Conservation (phyloP, 106 monocot species). For the Hemerocallis citrina region DNA sequence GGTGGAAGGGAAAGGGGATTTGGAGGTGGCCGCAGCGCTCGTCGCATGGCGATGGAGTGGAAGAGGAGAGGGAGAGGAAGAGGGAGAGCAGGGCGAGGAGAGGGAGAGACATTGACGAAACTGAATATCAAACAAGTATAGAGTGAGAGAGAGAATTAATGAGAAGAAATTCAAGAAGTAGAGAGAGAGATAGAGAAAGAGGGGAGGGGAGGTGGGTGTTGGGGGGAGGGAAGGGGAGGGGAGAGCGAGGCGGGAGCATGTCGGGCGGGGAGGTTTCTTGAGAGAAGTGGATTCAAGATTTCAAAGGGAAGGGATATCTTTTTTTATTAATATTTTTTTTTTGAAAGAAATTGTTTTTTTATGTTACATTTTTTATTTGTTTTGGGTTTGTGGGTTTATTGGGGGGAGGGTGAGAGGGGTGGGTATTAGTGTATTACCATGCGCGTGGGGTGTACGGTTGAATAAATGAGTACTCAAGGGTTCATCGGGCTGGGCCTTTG, state of each 20-base stretch:
- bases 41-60: conserved; percentile 17
- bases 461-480: too few species aligned
- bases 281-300: too few species aligned
- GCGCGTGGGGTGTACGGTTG: too few species aligned
- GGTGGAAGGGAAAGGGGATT: conserved; percentile 67
- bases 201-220: not conserved
- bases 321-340: too few species aligned
- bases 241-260: conserved; percentile 42
- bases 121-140: not conserved
- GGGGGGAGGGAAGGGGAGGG: conserved; percentile 13
- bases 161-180: conserved; percentile 1
- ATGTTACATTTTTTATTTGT: not conserved
- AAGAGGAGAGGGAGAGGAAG: conserved; percentile 12
- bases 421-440: too few species aligned
- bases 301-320: too few species aligned
- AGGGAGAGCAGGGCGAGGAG: not conserved
- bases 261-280: conserved; percentile 17
- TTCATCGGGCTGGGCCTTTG: too few species aligned
- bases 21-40: conserved; percentile 54
- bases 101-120: not conserved
- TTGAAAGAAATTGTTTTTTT: too few species aligned
- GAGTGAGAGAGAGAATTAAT: conserved; percentile 1
- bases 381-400: not conserved
- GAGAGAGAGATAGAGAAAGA: not conserved
- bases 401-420: not conserved